phyloP scores from a whole-genome alignment of 2,329 filamentous ascomycete genomes.

The Periconia sp. region DNA sequence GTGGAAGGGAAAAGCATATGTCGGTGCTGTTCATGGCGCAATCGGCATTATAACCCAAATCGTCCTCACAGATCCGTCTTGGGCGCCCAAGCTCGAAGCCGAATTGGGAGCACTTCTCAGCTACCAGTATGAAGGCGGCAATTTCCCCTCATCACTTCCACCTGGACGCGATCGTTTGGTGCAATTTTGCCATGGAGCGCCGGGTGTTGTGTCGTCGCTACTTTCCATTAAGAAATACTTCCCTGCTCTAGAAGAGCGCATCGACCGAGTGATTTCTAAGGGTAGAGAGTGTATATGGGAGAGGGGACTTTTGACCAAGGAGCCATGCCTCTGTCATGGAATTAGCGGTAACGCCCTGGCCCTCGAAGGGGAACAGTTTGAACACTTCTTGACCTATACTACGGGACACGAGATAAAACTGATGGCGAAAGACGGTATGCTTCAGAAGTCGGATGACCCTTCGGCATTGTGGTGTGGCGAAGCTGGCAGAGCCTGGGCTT shows the following conservation, averaged over 20 bases:
- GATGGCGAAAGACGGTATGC: constrained; percentile 54
- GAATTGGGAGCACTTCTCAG: constrained; percentile 59
- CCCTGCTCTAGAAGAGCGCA: constrained; percentile 54
- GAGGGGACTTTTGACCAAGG: constrained; percentile 63
- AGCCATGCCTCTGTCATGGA: constrained; percentile 67
- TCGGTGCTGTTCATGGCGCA: constrained; percentile 68
- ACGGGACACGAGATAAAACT: constrained; percentile 59
- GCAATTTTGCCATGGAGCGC: constrained; percentile 69
- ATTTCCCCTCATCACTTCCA: constrained; percentile 62
- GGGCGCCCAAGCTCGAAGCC: constrained; percentile 56
- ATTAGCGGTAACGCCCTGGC: constrained; percentile 66
- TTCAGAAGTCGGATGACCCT: constrained; percentile 54
- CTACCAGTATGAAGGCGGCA: constrained; percentile 63
- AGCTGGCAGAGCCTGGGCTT: constrained; percentile 52
- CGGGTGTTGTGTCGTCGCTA: constrained; percentile 63
- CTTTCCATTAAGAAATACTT: constrained; percentile 59
- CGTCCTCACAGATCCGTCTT: constrained; percentile 58
- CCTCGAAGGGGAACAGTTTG: constrained; percentile 51
- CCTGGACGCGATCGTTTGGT: constrained; percentile 55
- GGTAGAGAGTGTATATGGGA: constrained; percentile 58
- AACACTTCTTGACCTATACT: constrained; percentile 62
- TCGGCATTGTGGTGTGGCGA: constrained; percentile 55
- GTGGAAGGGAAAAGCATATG: constrained; percentile 64
- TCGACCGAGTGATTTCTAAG: constrained; percentile 55
- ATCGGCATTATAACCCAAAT: constrained; percentile 73